A percentile compares a stretch with the other conserved stretches of the same genome.
Evolutionary conservation across 139 green algal genomes (phyloP).

Genomic region (Monoraphidium neglectum): DNA sequence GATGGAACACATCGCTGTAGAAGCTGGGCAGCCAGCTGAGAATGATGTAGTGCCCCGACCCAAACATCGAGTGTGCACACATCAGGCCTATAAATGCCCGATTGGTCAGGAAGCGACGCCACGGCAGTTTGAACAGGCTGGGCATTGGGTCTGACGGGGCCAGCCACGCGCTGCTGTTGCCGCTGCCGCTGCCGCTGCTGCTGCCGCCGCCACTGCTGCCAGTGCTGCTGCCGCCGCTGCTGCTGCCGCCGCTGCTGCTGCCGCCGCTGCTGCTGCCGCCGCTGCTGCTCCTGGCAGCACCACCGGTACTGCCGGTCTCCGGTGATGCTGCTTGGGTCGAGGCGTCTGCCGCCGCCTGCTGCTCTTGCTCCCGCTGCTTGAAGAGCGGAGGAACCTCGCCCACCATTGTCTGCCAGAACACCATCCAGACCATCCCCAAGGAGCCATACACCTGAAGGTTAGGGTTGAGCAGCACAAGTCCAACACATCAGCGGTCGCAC

Average conservation of each 20-base stretch:
- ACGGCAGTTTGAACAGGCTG: constrained; percentile 54
- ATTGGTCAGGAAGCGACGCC: constrained; percentile 50
- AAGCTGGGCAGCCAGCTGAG: constrained; percentile 77
- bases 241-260: constrained; percentile 20
- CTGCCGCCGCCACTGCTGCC: constrained; percentile 8
- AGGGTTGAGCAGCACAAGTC: constrained; percentile 56
- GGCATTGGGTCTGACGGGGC: neutral
- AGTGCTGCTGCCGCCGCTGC: neutral
- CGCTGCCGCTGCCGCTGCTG: neutral
- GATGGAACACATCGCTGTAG: constrained; percentile 63
- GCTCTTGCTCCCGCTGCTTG: neutral
- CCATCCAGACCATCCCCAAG: constrained; percentile 66
- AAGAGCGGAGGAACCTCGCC: constrained; percentile 17
- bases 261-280: constrained; percentile 10
- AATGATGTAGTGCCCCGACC: constrained; percentile 51
- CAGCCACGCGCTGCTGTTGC: neutral
- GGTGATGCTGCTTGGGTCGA: too few species aligned
- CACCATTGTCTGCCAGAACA: constrained; percentile 49
- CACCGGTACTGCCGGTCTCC: too few species aligned
- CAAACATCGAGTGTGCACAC: constrained; percentile 46
- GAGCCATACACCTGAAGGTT: constrained; percentile 67
- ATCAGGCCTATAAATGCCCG: constrained; percentile 52
- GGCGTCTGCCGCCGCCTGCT: neutral
- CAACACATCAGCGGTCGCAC: constrained; percentile 1
- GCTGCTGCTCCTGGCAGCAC: neutral